These are phyloP conservation scores for Hordeum pubiflorum DNA, from an alignment of 202 grass and related monocot genomes.

Conservation along the genomic window DNA sequence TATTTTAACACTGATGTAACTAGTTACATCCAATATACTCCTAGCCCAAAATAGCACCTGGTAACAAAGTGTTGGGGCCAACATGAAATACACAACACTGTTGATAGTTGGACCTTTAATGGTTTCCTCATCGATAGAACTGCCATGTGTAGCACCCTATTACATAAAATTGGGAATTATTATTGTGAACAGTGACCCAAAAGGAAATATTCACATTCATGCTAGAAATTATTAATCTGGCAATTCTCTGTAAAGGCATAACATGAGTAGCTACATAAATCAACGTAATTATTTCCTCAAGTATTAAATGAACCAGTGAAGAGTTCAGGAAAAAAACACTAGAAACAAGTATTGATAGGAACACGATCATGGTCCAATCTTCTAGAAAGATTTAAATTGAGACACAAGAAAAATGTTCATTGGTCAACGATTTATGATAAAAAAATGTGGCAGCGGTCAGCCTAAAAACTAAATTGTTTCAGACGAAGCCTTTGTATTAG, in stretches of 20 bases:
- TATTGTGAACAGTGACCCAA: neutral
- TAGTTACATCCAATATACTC: neutral
- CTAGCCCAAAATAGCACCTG: slow-evolving; percentile 47
- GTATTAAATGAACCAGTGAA: neutral
- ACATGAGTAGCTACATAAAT: neutral
- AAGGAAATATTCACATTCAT: neutral
- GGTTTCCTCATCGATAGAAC: slow-evolving; percentile 38
- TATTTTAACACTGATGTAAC: neutral
- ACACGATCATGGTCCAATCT: neutral
- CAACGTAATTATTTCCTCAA: neutral
- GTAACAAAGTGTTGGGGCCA: slow-evolving; percentile 97
- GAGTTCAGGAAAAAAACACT: neutral
- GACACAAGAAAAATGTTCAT: neutral
- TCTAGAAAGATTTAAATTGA: neutral
- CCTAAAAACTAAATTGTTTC: slow-evolving; percentile 3
- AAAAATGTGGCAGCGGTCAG: neutral
- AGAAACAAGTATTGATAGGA: neutral
- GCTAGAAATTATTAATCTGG: neutral
- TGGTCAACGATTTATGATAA: neutral
- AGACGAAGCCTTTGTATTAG: neutral
- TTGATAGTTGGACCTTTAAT: slow-evolving; percentile 59
- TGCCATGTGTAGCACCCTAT: slow-evolving; percentile 40
- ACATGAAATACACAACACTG: slow-evolving; percentile 68
- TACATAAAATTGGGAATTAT: slow-evolving; percentile 4
- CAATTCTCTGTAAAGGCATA: neutral